Evolutionary conservation across 768 basidiomycete genomes (phyloP).

Genomic region (Boletus subcaerulescens): DNA sequence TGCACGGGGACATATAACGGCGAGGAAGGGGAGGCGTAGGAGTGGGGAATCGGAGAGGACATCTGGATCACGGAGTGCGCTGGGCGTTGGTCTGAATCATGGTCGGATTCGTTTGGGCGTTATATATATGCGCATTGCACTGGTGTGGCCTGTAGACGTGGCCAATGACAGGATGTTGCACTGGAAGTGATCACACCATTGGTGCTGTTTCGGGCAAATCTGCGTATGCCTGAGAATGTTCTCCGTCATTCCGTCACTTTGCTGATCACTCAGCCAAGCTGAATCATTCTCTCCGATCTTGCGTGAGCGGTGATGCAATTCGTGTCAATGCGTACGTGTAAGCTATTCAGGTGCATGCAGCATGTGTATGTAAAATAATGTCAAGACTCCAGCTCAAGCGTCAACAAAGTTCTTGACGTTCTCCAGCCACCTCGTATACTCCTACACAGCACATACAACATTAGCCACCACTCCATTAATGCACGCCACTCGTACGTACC

Average conservation of each 20-base stretch:
- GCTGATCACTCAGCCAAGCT: not conserved
- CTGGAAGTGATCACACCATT: not conserved
- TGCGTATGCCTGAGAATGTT: conserved; percentile 15
- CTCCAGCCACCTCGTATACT: conserved; percentile 88
- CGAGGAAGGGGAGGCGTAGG: conserved; percentile 4
- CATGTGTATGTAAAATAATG: not conserved
- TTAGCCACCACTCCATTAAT: conserved; percentile 6
- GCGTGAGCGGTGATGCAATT: conserved; percentile 20
- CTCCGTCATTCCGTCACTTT: not conserved
- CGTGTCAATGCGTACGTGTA: not conserved
- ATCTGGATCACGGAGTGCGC: conserved; percentile 4
- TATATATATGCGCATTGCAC: no score
- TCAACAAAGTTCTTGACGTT: conserved; percentile 84
- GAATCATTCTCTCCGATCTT: no score
- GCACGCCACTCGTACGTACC: conserved; percentile 39
- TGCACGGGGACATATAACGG: conserved; percentile 42
- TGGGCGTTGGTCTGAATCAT: not conserved
- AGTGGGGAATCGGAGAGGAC: conserved; percentile 21
- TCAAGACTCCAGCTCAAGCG: conserved; percentile 28
- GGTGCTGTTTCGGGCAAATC: not conserved
- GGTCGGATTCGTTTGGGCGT: not conserved
- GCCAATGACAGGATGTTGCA: not conserved
- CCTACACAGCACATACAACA: conserved; percentile 42
- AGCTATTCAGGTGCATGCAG: conserved; percentile 1
- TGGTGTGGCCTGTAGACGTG: not conserved